Evolutionary conservation across 208 protist species (phyloP).

Genomic region (Crithidia sp.): DNA sequence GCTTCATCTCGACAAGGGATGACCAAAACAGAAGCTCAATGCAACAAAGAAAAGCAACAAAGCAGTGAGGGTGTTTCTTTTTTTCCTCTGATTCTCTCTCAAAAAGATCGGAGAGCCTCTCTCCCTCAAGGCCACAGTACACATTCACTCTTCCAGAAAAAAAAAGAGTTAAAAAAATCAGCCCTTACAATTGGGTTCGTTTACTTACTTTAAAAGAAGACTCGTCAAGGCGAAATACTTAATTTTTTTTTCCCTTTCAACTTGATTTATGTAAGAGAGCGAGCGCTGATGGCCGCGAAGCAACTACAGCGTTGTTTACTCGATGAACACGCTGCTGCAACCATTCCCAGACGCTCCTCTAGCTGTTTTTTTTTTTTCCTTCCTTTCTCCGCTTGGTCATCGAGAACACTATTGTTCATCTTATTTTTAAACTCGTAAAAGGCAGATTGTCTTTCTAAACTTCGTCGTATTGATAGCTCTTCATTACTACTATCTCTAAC

Average conservation of each 20-base stretch:
- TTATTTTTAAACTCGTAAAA: too few relatives aligned
- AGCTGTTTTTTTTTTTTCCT: neutral
- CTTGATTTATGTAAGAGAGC: neutral
- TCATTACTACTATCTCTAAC: too few relatives aligned
- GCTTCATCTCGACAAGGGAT: too few relatives aligned
- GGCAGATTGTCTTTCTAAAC: too few relatives aligned
- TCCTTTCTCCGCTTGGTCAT: neutral
- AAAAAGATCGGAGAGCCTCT: too few relatives aligned
- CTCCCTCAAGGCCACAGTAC: neutral
- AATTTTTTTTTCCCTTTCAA: neutral
- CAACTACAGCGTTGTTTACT: slow-evolving; percentile 7
- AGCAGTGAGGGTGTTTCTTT: too few relatives aligned
- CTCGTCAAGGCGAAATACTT: too few relatives aligned
- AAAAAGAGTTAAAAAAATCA: neutral
- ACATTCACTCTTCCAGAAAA: neutral
- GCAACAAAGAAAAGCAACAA: too few relatives aligned
- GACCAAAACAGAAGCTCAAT: too few relatives aligned
- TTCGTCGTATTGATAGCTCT: too few relatives aligned
- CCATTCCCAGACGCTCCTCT: neutral
- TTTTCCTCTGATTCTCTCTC: too few relatives aligned
- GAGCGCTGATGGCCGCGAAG: neutral
- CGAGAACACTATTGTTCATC: neutral
- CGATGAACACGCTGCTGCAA: neutral
- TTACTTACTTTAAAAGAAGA: neutral
- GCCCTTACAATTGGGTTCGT: neutral